Evolutionary conservation across 352 stramenopile genomes (phyloP).

Genomic region (Sclerospora graminicola): DNA sequence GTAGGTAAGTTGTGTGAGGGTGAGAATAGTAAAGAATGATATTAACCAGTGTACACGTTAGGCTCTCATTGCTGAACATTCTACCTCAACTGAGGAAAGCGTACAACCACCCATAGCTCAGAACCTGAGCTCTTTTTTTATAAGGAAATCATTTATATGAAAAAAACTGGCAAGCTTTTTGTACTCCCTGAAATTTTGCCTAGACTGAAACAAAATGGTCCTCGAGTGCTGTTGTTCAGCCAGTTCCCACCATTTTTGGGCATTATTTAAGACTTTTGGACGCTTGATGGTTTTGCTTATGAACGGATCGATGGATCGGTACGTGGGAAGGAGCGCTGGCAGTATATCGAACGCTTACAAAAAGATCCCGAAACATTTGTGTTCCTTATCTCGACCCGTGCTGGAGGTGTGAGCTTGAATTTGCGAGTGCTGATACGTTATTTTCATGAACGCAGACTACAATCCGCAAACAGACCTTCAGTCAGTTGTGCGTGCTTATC

Average conservation of each 20-base stretch:
- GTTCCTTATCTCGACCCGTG: constrained; percentile 70
- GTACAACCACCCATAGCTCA: constrained; percentile 88
- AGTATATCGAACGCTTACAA: constrained; percentile 71
- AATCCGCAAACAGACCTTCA: constrained; percentile 69
- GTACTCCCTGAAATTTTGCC: constrained; percentile 79
- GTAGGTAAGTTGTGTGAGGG: constrained; percentile 7
- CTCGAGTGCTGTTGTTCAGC: constrained; percentile 81
- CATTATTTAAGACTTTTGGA: constrained; percentile 75
- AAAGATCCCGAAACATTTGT: constrained; percentile 87
- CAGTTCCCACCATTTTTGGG: constrained; percentile 65
- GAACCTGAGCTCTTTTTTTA: constrained; percentile 63
- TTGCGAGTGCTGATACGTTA: constrained; percentile 70
- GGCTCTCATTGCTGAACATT: constrained; percentile 92
- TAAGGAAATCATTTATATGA: constrained; percentile 64
- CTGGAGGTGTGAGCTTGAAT: constrained; percentile 59
- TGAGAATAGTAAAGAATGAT: neutral
- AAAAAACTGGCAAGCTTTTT: constrained; percentile 72
- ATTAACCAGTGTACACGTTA: constrained; percentile 7
- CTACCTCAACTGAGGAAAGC: constrained; percentile 89
- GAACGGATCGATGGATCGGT: constrained; percentile 71
- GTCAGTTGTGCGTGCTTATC: constrained; percentile 55
- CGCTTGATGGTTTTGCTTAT: constrained; percentile 63
- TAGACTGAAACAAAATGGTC: constrained; percentile 63
- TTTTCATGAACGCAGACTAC: constrained; percentile 74
- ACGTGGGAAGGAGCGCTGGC: constrained; percentile 66